These are phyloP conservation scores for Picochlorum sp. DNA, from an alignment of 139 green algal genomes.

Conservation along the genomic window DNA sequence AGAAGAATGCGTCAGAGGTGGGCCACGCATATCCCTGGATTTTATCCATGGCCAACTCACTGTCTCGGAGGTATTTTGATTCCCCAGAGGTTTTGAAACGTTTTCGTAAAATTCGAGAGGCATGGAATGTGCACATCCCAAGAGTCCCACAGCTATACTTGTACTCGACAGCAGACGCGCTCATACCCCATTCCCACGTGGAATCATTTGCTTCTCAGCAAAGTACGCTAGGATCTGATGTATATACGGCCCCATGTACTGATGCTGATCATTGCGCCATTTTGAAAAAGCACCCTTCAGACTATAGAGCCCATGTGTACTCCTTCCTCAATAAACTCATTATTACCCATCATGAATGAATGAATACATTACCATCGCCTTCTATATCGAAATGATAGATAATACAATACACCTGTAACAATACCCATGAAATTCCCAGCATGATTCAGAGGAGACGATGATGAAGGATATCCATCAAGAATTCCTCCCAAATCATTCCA, in stretches of 20 bases:
- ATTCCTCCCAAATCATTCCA: slow-evolving; percentile 10
- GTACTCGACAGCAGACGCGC: slow-evolving; percentile 45
- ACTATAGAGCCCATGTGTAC: slow-evolving; percentile 10
- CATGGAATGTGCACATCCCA: slow-evolving; percentile 1
- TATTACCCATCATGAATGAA: no score
- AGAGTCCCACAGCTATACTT: slow-evolving; percentile 53
- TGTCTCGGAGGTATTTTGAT: slow-evolving; percentile 13
- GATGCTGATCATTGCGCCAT: slow-evolving; percentile 28
- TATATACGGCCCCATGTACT: neutral
- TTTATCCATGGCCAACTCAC: neutral
- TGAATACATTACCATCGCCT: no score
- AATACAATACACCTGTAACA: slow-evolving; percentile 20
- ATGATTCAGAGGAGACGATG: slow-evolving; percentile 10
- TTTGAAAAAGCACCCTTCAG: slow-evolving; percentile 16
- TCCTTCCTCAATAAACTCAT: neutral
- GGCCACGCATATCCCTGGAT: slow-evolving; percentile 12
- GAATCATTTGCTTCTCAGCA: slow-evolving; percentile 46
- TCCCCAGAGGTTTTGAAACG: slow-evolving; percentile 8
- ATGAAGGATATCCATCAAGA: neutral
- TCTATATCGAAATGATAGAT: slow-evolving; percentile 9
- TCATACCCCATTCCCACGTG: slow-evolving; percentile 41
- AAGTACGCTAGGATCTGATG: slow-evolving; percentile 10
- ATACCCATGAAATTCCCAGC: slow-evolving; percentile 29
- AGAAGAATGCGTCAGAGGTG: slow-evolving; percentile 17
- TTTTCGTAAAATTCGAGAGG: slow-evolving; percentile 13